These are phyloP conservation scores for Ogataea corticis DNA, from an alignment of 805 yeast species.

Conservation along the genomic window DNA sequence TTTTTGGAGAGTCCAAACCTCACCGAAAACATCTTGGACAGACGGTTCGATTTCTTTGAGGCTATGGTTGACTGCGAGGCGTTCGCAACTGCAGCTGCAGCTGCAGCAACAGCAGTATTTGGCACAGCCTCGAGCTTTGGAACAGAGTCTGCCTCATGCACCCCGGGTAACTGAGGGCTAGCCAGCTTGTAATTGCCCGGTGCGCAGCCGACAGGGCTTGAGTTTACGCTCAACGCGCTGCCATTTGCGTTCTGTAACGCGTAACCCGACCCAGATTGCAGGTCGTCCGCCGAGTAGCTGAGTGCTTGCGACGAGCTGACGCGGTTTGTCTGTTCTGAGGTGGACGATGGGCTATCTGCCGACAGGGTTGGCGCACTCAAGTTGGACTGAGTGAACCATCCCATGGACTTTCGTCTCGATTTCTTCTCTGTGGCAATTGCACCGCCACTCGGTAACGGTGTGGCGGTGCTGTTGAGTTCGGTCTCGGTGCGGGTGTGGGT, in stretches of 20 bases:
- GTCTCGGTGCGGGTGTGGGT: no score
- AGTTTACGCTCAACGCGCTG: conserved; percentile 2
- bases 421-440: conserved; percentile 9
- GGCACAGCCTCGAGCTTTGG: not conserved
- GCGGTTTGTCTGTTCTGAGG: no score
- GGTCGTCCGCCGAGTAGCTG: conserved; percentile 13
- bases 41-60: conserved; percentile 20
- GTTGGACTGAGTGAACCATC: conserved; percentile 27
- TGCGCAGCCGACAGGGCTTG: not conserved
- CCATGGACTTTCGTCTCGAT: conserved; percentile 22
- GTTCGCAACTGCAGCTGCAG: not conserved
- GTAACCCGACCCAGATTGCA: not conserved
- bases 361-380: conserved; percentile 19
- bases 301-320: not conserved
- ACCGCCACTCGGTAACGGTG: not conserved
- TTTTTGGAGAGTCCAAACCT: conserved; percentile 26
- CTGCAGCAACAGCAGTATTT: not conserved
- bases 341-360: no score
- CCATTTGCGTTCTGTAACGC: conserved; percentile 1
- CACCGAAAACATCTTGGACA: conserved; percentile 28
- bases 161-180: conserved; percentile 1
- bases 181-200: conserved; percentile 9
- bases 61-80: not conserved
- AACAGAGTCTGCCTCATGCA: conserved; percentile 3
- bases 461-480: not conserved